Base-by-base conservation (phyloP, 2,329 filamentous ascomycete genomes). In the Fusarium duplospermum region DNA sequence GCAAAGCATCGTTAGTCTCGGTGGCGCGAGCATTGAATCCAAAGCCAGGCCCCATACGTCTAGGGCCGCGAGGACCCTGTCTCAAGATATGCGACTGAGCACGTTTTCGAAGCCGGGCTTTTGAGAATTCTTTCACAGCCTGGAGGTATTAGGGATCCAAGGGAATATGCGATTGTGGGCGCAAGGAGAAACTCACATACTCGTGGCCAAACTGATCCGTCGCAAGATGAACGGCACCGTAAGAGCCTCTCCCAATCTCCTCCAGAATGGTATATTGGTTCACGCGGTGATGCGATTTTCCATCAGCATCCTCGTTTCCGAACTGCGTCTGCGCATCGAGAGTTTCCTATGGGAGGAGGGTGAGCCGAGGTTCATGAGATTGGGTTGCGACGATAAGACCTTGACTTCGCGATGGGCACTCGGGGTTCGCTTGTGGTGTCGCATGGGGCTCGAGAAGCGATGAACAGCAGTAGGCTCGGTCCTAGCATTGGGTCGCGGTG, bases 71-170 rank as follows among this genome's bases (percentile, higher is more conserved):
- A 31, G 83, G 88, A 20, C 81, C 87, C 69, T 83, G 84, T 59
- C 83, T 92, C 54, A 99, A 88, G 68, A 98, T 91, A 81, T 96
- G 93, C 14, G 95, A 98, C 80, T 98, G 95, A 18, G 93, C 94
- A 64, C 95, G 93, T 84, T 96, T 98, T 60, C 95, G 91, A 64
- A 99, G 86, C 38, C 95, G 91, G 3, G 94, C 91, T 81, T 99
- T 99, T 69, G 96, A 98, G 83, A 99, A 98, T 80, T 98, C 95
- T 83, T 99, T 99, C 80, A 98, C 91, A 67, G 96, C 96, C 95
- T 98, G 80, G 22, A 68, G 60, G 62, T 54, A 64, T 70, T 76
- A 71, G 16, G 60, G 72, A 77, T 47, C 10, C 47, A 52, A n/a
- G 10, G 13, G 16, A 27, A 13, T 38, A 11, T 31, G 18, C n/a